Evolutionary conservation across 2,329 filamentous ascomycete species (phyloP), one percentile per base, ranked within the genome.

Genomic region (Ophiocordyceps unilateralis): DNA sequence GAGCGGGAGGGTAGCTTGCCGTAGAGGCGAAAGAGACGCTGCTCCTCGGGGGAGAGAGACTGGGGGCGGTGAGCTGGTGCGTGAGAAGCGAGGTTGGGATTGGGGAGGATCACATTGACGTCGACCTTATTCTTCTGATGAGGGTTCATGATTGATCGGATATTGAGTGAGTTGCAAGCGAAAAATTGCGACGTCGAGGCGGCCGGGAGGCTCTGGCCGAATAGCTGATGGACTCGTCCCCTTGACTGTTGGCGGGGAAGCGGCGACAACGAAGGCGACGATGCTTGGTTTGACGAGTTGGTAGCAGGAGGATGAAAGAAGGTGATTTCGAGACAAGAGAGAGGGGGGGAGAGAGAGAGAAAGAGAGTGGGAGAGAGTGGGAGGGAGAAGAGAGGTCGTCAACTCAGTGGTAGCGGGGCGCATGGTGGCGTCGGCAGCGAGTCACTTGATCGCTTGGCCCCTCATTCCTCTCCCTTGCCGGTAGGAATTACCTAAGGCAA

Each of bases 111-210:
- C 69, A 95, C 91, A 71, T 76, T 88, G 66, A 95, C 74, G 66
- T 98, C 91, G 57, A 96, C 75, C 73, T 98, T 96, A 74, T 95
- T 95, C 75, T 93, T 88, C 73, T 95, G 85, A 63, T 88, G 86
- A 54, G 89, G 89, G 64, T 95, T 95, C 86, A 96, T 93, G 51
- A 54, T 70, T n/a, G n/a, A n/a, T n/a, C n/a, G n/a, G n/a, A n/a
- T n/a, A n/a, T n/a, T n/a, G n/a, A n/a, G n/a, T n/a, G n/a, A n/a
- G n/a, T n/a, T n/a, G n/a, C n/a, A n/a, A n/a, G n/a, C n/a, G n/a
- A n/a, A n/a, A n/a, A n/a, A n/a, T n/a, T n/a, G n/a, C n/a, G n/a
- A n/a, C n/a, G n/a, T n/a, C n/a, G n/a, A n/a, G n/a, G n/a, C n/a
- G n/a, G n/a, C n/a, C n/a, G n/a, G n/a, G n/a, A n/a, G n/a, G n/a